These are phyloP conservation scores for Kurtzmaniella cleridarum DNA, from an alignment of 805 yeast species.

Conservation along the genomic window DNA sequence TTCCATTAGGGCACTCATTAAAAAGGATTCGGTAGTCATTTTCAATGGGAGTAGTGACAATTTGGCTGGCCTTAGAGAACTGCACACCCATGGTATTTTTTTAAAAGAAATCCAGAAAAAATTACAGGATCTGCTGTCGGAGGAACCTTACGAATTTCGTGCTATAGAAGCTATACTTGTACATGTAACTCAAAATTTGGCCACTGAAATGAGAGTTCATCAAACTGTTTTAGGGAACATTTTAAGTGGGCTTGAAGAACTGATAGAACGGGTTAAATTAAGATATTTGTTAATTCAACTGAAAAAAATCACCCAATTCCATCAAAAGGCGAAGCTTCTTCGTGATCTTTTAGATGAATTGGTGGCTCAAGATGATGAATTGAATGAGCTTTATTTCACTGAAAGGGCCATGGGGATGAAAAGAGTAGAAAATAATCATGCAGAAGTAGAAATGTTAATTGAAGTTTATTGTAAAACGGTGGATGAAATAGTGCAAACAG, in stretches of 20 bases:
- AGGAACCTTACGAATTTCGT: slow-evolving; percentile 75
- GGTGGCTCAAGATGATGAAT: slow-evolving; percentile 80
- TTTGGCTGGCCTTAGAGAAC: slow-evolving; percentile 38
- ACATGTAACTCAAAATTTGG: slow-evolving; percentile 70
- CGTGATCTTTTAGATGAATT: slow-evolving; percentile 82
- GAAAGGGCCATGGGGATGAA: slow-evolving; percentile 44
- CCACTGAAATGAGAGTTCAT: slow-evolving; percentile 84
- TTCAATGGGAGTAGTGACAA: slow-evolving; percentile 25
- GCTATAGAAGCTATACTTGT: slow-evolving; percentile 86
- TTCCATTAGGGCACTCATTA: slow-evolving; percentile 48
- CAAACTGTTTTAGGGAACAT: slow-evolving; percentile 70
- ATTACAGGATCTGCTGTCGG: slow-evolving; percentile 26
- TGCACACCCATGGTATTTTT: slow-evolving; percentile 40
- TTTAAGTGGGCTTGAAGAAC: slow-evolving; percentile 70
- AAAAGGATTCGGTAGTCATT: slow-evolving; percentile 46
- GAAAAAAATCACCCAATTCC: slow-evolving; percentile 77
- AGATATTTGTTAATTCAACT: slow-evolving; percentile 77
- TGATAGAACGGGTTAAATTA: slow-evolving; percentile 74
- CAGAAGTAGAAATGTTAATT: slow-evolving; percentile 82
- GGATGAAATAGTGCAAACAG: slow-evolving; percentile 91
- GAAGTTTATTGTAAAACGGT: slow-evolving; percentile 88
- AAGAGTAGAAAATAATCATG: slow-evolving; percentile 59
- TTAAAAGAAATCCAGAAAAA: slow-evolving; percentile 37
- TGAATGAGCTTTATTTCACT: slow-evolving; percentile 75
- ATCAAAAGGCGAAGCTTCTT: slow-evolving; percentile 76